Evolutionary conservation across 257 asterid species (phyloP).

Genomic region (Scutellaria galericulata): DNA sequence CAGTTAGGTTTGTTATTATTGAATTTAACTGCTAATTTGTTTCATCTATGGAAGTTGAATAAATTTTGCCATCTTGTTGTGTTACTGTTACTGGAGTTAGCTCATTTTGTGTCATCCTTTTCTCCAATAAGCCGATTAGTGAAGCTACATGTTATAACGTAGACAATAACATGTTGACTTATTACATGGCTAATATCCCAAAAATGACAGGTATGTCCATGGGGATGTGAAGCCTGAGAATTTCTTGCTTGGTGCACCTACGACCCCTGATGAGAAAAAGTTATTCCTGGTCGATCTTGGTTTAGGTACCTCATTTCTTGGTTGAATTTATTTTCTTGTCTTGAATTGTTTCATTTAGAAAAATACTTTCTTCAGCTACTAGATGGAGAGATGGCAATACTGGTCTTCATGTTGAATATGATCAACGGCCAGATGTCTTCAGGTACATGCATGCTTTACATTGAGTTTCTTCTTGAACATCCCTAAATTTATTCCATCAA

Average conservation of each 20-base stretch:
- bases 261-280: conserved; percentile 63
- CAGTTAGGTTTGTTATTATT: conserved; percentile 16
- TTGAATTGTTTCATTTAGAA: conserved; percentile 14
- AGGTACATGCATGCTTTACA: conserved; percentile 45
- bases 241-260: conserved; percentile 62
- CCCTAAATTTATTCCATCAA: not conserved
- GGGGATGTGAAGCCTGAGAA: conserved; percentile 81
- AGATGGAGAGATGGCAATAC: conserved; percentile 65
- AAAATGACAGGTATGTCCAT: conserved; percentile 55
- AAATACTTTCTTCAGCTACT: conserved; percentile 57
- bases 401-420: conserved; percentile 76
- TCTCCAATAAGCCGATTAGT: too few relatives aligned
- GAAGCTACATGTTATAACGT: too few relatives aligned
- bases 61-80: conserved; percentile 5
- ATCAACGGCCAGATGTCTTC: conserved; percentile 87
- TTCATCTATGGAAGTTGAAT: not conserved
- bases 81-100: not conserved
- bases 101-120: not conserved
- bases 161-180: not conserved
- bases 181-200: conserved; percentile 28
- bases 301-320: conserved; percentile 48
- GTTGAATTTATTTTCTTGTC: conserved; percentile 20
- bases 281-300: conserved; percentile 72
- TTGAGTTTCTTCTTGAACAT: conserved; percentile 4
- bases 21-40: not conserved